Evolutionary conservation across 1,284 basidiomycete species (phyloP), one percentile per base, ranked within the genome.

Genomic region (Microbotryum saponariae): DNA sequence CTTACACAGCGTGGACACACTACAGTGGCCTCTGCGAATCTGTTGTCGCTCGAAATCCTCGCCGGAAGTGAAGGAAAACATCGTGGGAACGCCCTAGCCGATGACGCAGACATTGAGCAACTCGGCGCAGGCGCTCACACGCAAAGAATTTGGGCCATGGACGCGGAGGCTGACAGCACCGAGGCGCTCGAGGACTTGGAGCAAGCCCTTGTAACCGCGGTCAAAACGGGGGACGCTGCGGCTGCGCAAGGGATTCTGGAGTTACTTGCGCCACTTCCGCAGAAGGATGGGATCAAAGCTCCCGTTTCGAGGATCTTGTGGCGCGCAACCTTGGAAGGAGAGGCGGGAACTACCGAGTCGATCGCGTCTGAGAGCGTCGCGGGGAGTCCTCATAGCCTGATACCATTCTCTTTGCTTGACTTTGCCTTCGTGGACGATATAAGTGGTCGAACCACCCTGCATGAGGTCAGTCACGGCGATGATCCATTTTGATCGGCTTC

Each of bases 351-450:
- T 5, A 20, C 25, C 12, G 27, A 29, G 25, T 25, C 50, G 31
- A 59, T 46, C 14, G 21, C 42, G 9, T 42, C 37, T 18, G 37
- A 42, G 37, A 42, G 14, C 16, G 12, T 18, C 37, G 37, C 37
- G 37, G 37, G 37, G 9, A 16, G 37, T 18, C 5, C 14, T 16
- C 42, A 50, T 25, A 66, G 59, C 68, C 29, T 73, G 63, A 85
- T 86, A 46, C 79, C 91, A 57, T 78, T 80, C 21, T 76, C 78
- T 4, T 82, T 86, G 0, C 89, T 97, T 72, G 89, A 97, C 77
- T 97, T 89, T 74, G 79, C 81, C 56, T 97, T 91, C 73, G 82
- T 97, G 49, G 96, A 98, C 74, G 92, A 97, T 72, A 98, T 99
- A 79, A 98, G 97, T 74, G 90, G 89, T 42, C 84, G 96, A 33